A percentile compares a stretch with the other conserved stretches of the same genome.
Conservation (phyloP, 129 eudicot genomes). For the Pseudognaphalium luteoalbum region DNA sequence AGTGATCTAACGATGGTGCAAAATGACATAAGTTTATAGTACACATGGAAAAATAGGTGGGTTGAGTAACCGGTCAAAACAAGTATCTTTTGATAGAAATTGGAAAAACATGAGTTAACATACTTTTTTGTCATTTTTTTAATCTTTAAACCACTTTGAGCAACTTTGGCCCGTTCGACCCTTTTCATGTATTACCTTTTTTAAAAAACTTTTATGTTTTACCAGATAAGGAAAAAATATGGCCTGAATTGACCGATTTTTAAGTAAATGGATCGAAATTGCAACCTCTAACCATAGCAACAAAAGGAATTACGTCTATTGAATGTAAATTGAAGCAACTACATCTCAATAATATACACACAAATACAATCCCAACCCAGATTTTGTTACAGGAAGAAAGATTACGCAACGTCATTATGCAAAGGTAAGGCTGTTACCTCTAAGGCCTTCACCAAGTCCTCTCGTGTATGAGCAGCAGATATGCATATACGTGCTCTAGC, state of each 20-base stretch:
- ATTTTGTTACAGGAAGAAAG: not conserved
- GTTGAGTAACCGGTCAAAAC: not conserved
- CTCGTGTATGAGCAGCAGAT: conserved; percentile 96
- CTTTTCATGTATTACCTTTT: not conserved
- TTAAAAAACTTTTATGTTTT: not conserved
- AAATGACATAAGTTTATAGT: not conserved
- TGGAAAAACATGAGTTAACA: not conserved
- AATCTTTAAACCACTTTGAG: not conserved
- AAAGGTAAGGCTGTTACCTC: conserved; percentile 50
- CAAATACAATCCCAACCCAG: not conserved
- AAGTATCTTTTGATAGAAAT: not conserved
- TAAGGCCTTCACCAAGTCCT: conserved; percentile 83
- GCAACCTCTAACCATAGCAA: not conserved
- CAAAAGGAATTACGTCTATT: not conserved
- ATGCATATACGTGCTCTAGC: conserved; percentile 96
- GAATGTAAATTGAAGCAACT: not conserved
- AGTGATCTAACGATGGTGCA: not conserved
- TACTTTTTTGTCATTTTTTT: not conserved
- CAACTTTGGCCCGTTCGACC: not conserved
- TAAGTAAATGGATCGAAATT: not conserved
- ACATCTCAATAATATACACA: not conserved
- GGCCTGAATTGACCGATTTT: not conserved
- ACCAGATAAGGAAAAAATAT: not conserved
- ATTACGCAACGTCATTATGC: not conserved
- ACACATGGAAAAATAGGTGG: not conserved